Conservation (phyloP, 148 eudicot genomes). For the Vaccinium macrocarpon region DNA sequence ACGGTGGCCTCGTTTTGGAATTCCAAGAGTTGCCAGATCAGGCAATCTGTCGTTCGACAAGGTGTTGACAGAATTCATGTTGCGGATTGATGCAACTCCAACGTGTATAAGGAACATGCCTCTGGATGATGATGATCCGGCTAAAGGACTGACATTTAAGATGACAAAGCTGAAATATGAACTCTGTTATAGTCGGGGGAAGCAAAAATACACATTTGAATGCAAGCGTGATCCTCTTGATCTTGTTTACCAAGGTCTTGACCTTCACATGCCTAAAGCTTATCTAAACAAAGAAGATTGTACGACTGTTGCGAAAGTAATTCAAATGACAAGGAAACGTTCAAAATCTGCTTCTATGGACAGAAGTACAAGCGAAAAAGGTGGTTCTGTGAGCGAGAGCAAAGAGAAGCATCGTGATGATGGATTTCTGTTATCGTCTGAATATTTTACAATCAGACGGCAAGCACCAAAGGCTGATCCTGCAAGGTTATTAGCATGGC, state of each 20-base stretch:
- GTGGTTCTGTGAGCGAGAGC: conserved; percentile 32
- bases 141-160: conserved; percentile 83
- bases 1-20: conserved; percentile 97
- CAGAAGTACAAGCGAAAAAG: conserved; percentile 44
- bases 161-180: conserved; percentile 86
- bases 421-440: conserved; percentile 91
- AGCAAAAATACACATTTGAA: conserved; percentile 83
- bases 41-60: conserved; percentile 92
- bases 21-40: conserved; percentile 86
- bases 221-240: conserved; percentile 89
- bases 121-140: conserved; percentile 93
- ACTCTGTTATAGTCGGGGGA: conserved; percentile 75
- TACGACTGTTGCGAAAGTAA: conserved; percentile 53
- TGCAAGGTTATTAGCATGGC: conserved; percentile 88
- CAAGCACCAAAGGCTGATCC: conserved; percentile 96
- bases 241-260: conserved; percentile 91
- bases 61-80: conserved; percentile 98
- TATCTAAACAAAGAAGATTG: conserved; percentile 66
- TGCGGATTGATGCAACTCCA: conserved; percentile 86
- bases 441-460: conserved; percentile 88
- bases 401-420: conserved; percentile 84
- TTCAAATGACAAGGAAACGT: conserved; percentile 69
- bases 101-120: conserved; percentile 84
- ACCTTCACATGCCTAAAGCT: conserved; percentile 88
- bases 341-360: conserved; percentile 78